phyloP scores from a whole-genome alignment of 75 land plant species.

The Chamaecyparis obtusa region DNA sequence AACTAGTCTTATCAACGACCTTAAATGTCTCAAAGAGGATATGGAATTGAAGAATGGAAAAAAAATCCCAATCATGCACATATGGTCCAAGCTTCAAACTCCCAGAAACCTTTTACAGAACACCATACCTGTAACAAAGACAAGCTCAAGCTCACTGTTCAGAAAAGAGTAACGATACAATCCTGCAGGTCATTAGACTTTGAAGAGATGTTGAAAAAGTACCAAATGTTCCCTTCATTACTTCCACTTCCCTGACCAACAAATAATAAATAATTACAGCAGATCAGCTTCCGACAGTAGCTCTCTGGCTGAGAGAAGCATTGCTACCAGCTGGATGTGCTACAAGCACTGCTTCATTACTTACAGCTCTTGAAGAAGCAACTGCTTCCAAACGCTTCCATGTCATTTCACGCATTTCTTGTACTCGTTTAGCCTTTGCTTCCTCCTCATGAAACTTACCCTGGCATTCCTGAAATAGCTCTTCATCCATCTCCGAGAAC shows the following conservation, averaged over 20 bases:
- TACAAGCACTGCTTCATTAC: constrained; percentile 41
- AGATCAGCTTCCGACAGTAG: constrained; percentile 6
- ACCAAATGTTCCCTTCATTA: neutral
- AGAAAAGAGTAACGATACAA: neutral
- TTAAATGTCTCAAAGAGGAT: constrained; percentile 4
- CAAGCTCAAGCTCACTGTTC: constrained; percentile 9
- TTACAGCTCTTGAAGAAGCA: constrained; percentile 35
- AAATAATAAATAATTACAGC: constrained; percentile 2
- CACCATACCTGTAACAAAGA: constrained; percentile 8
- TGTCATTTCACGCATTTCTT: constrained; percentile 38
- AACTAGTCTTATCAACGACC: constrained; percentile 7
- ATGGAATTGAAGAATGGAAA: neutral
- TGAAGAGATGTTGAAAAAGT: constrained; percentile 6
- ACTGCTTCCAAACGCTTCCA: constrained; percentile 56
- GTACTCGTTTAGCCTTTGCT: constrained; percentile 18
- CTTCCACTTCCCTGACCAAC: neutral
- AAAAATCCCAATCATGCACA: constrained; percentile 1
- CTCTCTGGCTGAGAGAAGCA: constrained; percentile 13
- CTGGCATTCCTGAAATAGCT: constrained; percentile 40
- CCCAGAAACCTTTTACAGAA: neutral
- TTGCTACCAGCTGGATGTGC: constrained; percentile 14
- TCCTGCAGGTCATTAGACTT: constrained; percentile 10
- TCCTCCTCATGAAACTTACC: constrained; percentile 42
- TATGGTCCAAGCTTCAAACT: constrained; percentile 8
- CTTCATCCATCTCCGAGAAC: constrained; percentile 58